These are phyloP conservation scores for Monosporascus sp. DNA, from an alignment of 2,329 filamentous ascomycete genomes.

Conservation along the genomic window DNA sequence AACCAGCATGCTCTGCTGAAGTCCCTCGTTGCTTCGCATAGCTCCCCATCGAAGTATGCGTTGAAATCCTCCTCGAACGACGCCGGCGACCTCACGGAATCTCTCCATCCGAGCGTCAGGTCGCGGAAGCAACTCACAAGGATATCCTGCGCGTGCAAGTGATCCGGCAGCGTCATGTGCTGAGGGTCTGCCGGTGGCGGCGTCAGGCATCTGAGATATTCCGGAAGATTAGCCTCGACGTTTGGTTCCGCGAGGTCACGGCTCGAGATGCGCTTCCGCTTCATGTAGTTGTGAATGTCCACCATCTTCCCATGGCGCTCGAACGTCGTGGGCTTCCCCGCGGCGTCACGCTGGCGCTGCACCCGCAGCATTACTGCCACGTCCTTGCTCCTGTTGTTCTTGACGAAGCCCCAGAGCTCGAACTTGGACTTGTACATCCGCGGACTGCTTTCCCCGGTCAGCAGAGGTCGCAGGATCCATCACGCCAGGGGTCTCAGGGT, in stretches of 20 bases:
- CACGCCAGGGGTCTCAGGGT: background rate
- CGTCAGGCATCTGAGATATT: constrained; percentile 14
- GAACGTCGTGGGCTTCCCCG: constrained; percentile 17
- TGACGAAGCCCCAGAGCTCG: constrained; percentile 19
- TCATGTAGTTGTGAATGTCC: constrained; percentile 19
- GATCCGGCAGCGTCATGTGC: constrained; percentile 12
- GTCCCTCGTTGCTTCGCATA: constrained; percentile 16
- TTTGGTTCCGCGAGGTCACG: constrained; percentile 7
- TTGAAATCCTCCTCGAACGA: constrained; percentile 12
- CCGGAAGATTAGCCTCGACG: constrained; percentile 8
- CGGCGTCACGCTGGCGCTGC: constrained; percentile 15
- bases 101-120: constrained; percentile 11
- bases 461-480: background rate
- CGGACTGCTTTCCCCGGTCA: constrained; percentile 2
- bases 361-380: constrained; percentile 18
- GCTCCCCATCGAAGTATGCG: constrained; percentile 11
- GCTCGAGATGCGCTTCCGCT: constrained; percentile 13
- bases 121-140: constrained; percentile 15
- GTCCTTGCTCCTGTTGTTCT: constrained; percentile 20
- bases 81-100: constrained; percentile 6
- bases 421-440: constrained; percentile 22
- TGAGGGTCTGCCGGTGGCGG: constrained; percentile 13
- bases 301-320: constrained; percentile 18
- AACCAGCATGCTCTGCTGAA: constrained; percentile 18
- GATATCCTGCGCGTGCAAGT: constrained; percentile 15